A percentile compares a stretch with the other conserved stretches of the same genome.
Evolutionary conservation across 2,329 filamentous ascomycete species (phyloP).

Genomic region (Botrytis medusae): DNA sequence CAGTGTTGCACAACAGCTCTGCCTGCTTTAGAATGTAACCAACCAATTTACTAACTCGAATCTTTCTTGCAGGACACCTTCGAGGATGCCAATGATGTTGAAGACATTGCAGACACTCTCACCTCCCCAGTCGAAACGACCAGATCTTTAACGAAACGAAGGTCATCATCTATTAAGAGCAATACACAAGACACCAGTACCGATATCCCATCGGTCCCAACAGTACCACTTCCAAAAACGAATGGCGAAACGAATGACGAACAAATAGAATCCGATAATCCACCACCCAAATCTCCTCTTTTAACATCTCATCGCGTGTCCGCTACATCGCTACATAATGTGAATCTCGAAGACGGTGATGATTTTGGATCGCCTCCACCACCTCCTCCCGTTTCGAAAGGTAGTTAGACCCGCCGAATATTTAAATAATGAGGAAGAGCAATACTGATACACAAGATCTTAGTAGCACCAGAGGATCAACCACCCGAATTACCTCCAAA

Average conservation of each 20-base stretch:
- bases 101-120: slow-evolving; percentile 29
- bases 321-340: slow-evolving; percentile 57
- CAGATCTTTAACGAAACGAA: slow-evolving; percentile 44
- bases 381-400: slow-evolving; percentile 19
- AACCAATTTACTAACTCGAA: slow-evolving; percentile 23
- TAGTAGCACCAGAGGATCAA: slow-evolving; percentile 31
- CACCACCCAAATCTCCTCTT: slow-evolving; percentile 49
- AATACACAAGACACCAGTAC: slow-evolving; percentile 34
- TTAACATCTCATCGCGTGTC: slow-evolving; percentile 52
- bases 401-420: not conserved
- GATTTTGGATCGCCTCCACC: slow-evolving; percentile 24
- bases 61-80: slow-evolving; percentile 63
- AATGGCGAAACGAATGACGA: slow-evolving; percentile 37
- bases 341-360: slow-evolving; percentile 56
- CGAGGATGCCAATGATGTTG: slow-evolving; percentile 73
- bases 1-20: slow-evolving; percentile 29
- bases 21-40: slow-evolving; percentile 20
- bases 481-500: slow-evolving; percentile 31
- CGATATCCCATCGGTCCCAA: slow-evolving; percentile 33
- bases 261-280: slow-evolving; percentile 32
- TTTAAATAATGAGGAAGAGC: not conserved
- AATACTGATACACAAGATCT: slow-evolving; percentile 14
- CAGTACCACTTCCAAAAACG: slow-evolving; percentile 30
- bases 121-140: slow-evolving; percentile 32
- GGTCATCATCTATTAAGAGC: slow-evolving; percentile 39